These are phyloP conservation scores for Paramyrothecium sp. DNA, from an alignment of 2,329 filamentous ascomycete species.

Conservation along the genomic window DNA sequence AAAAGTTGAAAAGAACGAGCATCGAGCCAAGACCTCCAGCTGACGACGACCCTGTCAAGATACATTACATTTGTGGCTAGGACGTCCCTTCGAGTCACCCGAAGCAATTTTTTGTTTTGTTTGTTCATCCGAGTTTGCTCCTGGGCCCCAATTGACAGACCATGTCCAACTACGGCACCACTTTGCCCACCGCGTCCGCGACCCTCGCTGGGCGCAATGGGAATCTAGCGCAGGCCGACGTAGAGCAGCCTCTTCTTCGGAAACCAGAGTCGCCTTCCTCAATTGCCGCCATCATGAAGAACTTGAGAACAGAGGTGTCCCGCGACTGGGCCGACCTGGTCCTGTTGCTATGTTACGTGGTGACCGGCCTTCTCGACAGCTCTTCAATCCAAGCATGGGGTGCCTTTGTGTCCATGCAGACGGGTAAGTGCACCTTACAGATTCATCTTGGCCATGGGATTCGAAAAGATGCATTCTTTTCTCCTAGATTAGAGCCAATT, in stretches of 20 bases:
- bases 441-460: neutral
- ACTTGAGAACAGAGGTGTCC: conserved; percentile 47
- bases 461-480: too few relatives aligned
- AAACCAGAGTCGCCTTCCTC: conserved; percentile 14
- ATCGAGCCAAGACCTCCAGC: neutral
- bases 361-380: conserved; percentile 76
- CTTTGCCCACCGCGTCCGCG: neutral
- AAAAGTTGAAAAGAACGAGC: neutral
- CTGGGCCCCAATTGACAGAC: neutral
- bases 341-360: conserved; percentile 70
- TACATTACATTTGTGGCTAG: neutral
- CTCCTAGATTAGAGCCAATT: too few relatives aligned
- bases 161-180: conserved; percentile 10
- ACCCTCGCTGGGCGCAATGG: conserved; percentile 7
- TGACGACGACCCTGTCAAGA: neutral
- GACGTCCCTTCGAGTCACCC: neutral
- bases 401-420: conserved; percentile 82
- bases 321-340: conserved; percentile 66
- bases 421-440: conserved; percentile 46
- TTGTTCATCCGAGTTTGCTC: neutral
- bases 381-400: conserved; percentile 76
- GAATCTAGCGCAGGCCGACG: conserved; percentile 15
- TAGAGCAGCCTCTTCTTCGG: conserved; percentile 33
- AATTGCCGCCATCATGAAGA: conserved; percentile 22
- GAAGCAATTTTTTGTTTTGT: neutral